phyloP scores from a whole-genome alignment of 2,329 filamentous ascomycete genomes.

The Fusarium xylarioides region DNA sequence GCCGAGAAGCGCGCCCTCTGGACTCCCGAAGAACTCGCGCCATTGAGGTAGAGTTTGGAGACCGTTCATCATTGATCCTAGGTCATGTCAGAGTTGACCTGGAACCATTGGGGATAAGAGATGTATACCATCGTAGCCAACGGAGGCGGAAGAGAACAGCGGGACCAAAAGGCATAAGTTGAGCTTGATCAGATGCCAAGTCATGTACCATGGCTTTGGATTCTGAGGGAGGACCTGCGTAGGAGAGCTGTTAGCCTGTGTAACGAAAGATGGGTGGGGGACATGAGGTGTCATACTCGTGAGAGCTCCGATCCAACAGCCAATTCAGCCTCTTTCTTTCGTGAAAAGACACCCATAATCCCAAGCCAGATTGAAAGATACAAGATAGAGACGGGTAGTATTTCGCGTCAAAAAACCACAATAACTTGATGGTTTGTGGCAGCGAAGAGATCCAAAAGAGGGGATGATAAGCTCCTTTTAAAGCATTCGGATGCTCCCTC shows the following conservation, averaged over 20 bases:
- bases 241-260: background rate
- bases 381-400: fast-evolving
- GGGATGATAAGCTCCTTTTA: background rate
- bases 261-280: fast-evolving
- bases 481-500: background rate
- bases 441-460: background rate
- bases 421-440: background rate
- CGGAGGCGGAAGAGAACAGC: background rate
- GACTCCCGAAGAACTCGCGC: slow-evolving; percentile 52
- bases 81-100: background rate
- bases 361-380: fast-evolving
- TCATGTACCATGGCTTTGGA: background rate
- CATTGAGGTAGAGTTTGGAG: slow-evolving; percentile 53
- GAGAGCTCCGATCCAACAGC: slow-evolving; percentile 4
- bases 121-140: background rate
- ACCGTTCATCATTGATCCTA: slow-evolving; percentile 56
- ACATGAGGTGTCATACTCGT: background rate
- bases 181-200: background rate
- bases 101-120: fast-evolving
- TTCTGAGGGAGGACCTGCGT: background rate
- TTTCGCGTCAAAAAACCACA: background rate
- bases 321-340: background rate
- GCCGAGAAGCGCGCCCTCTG: slow-evolving; percentile 47
- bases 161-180: background rate
- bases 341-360: background rate